Conservation (phyloP, 129 eudicot genomes). For the Smallanthus sonchifolius region DNA sequence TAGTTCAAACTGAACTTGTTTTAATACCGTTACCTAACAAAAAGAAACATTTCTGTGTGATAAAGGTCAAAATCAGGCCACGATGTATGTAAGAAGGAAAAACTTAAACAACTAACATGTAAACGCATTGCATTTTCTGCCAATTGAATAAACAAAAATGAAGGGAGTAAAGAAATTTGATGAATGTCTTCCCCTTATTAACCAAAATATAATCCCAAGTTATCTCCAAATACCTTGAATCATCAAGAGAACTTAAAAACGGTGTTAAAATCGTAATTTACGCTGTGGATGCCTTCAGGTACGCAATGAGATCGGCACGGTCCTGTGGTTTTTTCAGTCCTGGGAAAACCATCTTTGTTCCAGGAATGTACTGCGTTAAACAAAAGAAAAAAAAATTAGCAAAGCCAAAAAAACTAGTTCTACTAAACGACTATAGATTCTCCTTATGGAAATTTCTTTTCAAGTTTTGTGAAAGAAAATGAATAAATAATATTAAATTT, state of each 20-base stretch:
- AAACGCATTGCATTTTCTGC: not conserved
- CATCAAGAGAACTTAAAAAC: slow-evolving; percentile 20
- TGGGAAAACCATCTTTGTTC: slow-evolving; percentile 77
- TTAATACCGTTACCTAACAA: no score
- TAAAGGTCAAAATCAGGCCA: not conserved
- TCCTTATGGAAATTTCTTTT: not conserved
- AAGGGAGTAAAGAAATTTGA: not conserved
- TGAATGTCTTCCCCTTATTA: slow-evolving; percentile 1
- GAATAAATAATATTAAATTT: not conserved
- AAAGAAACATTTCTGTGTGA: no score
- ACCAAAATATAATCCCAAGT: slow-evolving; percentile 5
- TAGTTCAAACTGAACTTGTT: no score
- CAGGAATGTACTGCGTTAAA: slow-evolving; percentile 54
- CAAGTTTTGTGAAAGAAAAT: not conserved
- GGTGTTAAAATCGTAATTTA: not conserved
- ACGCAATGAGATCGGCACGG: slow-evolving; percentile 62
- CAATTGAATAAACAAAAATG: not conserved
- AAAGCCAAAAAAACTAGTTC: not conserved
- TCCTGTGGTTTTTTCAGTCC: slow-evolving; percentile 77
- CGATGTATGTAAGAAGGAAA: not conserved
- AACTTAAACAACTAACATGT: not conserved
- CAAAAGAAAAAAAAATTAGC: not conserved
- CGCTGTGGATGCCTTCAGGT: slow-evolving; percentile 51
- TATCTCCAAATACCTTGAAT: slow-evolving; percentile 22
- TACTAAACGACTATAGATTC: not conserved